A percentile compares a stretch with the other conserved stretches of the same genome.
These are phyloP conservation scores for Colletotrichum incanum DNA, from an alignment of 2,329 filamentous ascomycete genomes.

Conservation along the genomic window DNA sequence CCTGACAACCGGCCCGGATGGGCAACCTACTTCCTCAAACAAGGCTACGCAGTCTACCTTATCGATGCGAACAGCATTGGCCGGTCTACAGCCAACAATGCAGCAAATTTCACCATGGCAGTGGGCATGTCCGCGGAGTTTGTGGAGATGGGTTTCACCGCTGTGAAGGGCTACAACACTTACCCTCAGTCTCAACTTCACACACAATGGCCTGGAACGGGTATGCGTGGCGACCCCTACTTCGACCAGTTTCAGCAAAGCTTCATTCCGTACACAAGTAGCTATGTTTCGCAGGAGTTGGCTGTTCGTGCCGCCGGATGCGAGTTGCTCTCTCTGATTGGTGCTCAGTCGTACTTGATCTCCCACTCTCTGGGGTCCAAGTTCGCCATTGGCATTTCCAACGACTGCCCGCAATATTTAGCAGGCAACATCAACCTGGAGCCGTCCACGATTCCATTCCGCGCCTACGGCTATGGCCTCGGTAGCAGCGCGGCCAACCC, in stretches of 20 bases:
- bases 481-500: conserved; percentile 44
- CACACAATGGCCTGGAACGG: conserved; percentile 53
- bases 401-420: conserved; percentile 49
- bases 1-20: conserved; percentile 60
- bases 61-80: conserved; percentile 55
- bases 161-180: conserved; percentile 46
- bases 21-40: conserved; percentile 57
- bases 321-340: conserved; percentile 46
- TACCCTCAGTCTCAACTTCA: conserved; percentile 53
- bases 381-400: conserved; percentile 50
- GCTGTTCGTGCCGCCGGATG: conserved; percentile 48
- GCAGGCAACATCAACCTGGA: conserved; percentile 52
- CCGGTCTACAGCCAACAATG: conserved; percentile 51
- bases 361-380: conserved; percentile 51
- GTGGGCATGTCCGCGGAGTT: conserved; percentile 48
- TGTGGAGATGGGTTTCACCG: conserved; percentile 48
- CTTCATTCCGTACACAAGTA: conserved; percentile 54
- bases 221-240: conserved; percentile 56
- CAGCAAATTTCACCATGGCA: conserved; percentile 48
- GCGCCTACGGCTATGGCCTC: conserved; percentile 46
- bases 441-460: conserved; percentile 50
- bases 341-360: conserved; percentile 49
- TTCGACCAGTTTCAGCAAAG: conserved; percentile 65
- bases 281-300: conserved; percentile 44
- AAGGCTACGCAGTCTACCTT: conserved; percentile 59